These are phyloP conservation scores for Schwanniomyces yamadae DNA, from an alignment of 805 yeast species.

Conservation along the genomic window DNA sequence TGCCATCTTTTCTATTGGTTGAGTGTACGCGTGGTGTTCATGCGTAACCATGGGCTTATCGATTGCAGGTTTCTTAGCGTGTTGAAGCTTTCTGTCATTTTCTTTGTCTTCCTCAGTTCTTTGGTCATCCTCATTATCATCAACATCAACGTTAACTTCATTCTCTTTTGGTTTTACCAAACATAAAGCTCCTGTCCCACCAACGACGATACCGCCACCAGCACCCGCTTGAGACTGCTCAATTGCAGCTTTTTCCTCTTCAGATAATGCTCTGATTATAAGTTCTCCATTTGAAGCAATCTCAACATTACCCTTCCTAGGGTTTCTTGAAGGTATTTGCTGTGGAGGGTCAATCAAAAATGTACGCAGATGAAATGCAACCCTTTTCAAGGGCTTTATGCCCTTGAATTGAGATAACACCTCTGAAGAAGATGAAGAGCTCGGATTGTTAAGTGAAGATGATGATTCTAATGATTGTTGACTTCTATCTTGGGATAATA, in stretches of 20 bases:
- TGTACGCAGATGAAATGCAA: slow-evolving; percentile 42
- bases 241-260: slow-evolving; percentile 48
- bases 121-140: slow-evolving; percentile 16
- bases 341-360: slow-evolving; percentile 62
- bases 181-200: slow-evolving; percentile 70
- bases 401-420: slow-evolving; percentile 11
- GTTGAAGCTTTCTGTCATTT: slow-evolving; percentile 19
- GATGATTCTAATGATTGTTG: slow-evolving; percentile 4
- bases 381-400: slow-evolving; percentile 39
- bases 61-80: slow-evolving; percentile 25
- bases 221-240: slow-evolving; percentile 39
- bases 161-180: slow-evolving; percentile 23
- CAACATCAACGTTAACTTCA: slow-evolving; percentile 9
- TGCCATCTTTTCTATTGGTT: slow-evolving; percentile 44
- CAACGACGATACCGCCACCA: slow-evolving; percentile 74
- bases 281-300: slow-evolving; percentile 53
- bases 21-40: slow-evolving; percentile 21
- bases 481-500: slow-evolving; percentile 4
- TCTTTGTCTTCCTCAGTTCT: slow-evolving; percentile 7
- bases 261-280: slow-evolving; percentile 52
- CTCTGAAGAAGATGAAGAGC: slow-evolving; percentile 4
- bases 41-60: slow-evolving; percentile 33
- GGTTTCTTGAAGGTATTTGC: slow-evolving; percentile 85
- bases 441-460: not conserved
- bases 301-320: slow-evolving; percentile 73